Evolutionary conservation across 2,329 filamentous ascomycete species (phyloP).

Genomic region (Pseudogymnoascus sp.): DNA sequence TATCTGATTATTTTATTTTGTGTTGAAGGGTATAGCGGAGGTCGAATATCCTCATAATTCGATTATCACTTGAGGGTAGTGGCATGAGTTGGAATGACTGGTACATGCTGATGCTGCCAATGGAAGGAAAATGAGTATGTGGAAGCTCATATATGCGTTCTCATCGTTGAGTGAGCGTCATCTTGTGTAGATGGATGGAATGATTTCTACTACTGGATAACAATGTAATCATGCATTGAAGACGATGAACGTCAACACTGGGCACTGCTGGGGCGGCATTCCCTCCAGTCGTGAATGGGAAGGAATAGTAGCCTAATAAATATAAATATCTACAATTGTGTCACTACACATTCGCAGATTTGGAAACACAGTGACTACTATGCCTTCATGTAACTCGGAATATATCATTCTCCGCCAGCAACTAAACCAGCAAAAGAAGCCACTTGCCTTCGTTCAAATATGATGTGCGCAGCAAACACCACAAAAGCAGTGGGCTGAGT

Average conservation of each 20-base stretch:
- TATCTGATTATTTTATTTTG: not conserved
- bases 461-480: not conserved
- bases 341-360: not conserved
- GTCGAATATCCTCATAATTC: conserved; percentile 1
- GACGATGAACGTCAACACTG: not conserved
- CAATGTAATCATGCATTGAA: not conserved
- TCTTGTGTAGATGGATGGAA: not conserved
- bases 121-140: not conserved
- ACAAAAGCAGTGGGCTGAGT: not conserved
- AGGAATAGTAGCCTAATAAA: not conserved
- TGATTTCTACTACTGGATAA: not conserved
- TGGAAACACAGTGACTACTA: not conserved
- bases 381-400: conserved; percentile 1
- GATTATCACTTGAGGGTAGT: not conserved
- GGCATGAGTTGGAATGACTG: not conserved
- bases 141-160: not conserved
- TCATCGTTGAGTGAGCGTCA: not conserved
- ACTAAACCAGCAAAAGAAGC: not conserved
- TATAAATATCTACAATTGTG: not conserved
- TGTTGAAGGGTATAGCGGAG: not conserved
- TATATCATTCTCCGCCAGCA: conserved; percentile 1
- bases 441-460: not conserved
- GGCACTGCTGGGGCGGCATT: not conserved
- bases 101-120: not conserved
- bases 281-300: not conserved